These are phyloP conservation scores for Neurospora hispaniola DNA, from an alignment of 495 filamentous ascomycete species.

Conservation along the genomic window DNA sequence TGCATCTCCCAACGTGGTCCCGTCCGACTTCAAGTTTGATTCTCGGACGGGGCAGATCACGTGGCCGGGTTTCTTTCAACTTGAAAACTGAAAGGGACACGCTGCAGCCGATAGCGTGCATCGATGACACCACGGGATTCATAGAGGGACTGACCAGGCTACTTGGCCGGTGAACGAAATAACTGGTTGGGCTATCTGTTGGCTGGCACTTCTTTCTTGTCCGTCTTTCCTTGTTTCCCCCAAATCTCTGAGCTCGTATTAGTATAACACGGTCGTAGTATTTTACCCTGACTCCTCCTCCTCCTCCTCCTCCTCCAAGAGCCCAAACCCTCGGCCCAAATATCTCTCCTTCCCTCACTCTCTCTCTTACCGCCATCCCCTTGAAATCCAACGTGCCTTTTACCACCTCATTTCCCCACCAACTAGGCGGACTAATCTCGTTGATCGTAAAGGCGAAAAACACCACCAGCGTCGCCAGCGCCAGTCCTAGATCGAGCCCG, in stretches of 20 bases:
- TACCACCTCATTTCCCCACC: constrained; percentile 46
- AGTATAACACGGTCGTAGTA: neutral
- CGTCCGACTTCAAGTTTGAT: neutral
- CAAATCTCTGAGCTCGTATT: neutral
- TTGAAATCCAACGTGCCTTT: constrained; percentile 40
- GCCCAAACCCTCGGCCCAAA: constrained; percentile 48
- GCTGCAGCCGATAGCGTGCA: neutral
- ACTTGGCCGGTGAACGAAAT: neutral
- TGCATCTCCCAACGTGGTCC: neutral
- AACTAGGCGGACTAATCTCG: constrained; percentile 35
- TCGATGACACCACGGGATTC: neutral
- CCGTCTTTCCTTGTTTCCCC: neutral
- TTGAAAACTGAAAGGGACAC: too few species aligned
- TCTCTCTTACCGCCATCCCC: constrained; percentile 40
- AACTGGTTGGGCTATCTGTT: neutral
- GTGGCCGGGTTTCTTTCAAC: neutral
- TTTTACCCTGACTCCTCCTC: neutral
- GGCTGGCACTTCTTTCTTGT: neutral
- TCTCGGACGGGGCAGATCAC: neutral
- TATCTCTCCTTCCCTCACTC: constrained; percentile 37
- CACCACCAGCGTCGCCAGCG: constrained; percentile 50
- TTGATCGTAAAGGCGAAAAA: constrained; percentile 48
- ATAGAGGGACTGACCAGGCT: neutral
- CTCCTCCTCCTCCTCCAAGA: neutral
- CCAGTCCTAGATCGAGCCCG: constrained; percentile 51